Evolutionary conservation across 208 protist genomes (phyloP), one percentile per base, ranked within the genome.

Genomic region (Angomonas desouzai): DNA sequence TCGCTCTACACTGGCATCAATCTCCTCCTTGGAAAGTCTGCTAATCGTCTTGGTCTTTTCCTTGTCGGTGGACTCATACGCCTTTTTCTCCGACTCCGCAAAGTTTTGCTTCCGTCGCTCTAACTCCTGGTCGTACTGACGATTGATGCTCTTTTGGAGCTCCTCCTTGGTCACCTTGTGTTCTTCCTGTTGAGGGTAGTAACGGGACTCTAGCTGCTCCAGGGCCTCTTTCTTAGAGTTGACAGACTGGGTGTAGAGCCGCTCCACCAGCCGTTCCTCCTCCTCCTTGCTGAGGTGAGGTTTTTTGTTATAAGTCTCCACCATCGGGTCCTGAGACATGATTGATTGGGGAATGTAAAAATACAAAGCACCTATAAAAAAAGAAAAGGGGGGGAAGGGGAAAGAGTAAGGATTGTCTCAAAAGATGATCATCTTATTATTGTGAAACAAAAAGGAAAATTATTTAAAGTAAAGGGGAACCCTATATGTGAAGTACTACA

Each of bases 41-140:
- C 7, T 53, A 13, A 30, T 7, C 22, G 40, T 32, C 23, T 34
- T 65, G 16, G 47, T 68, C 32, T 51, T 32, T 1, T n/a, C 32
- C 40, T 38, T 60, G 3, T 29, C 30, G 29, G 27, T 45, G 32
- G 66, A 23, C 3, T 48, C 56, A 29, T 69, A 47, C 0, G 51
- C 63, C 29, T 48, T 61, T 18, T 59, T 62, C 34, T 91, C 73
- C 25, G 66, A 62, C 55, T 86, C 76, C 56, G 74, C 63, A 38
- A 63, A 68, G 0, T 79, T 74, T 62, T 76, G 61, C 48, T 49
- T 62, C 3, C 84, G 74, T 22, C 60, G 74, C 63, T 79, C 60
- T 79, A 96, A 87, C 69, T 93, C 86, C 11, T 73, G 62, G 53
- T 96, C 84, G 0, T 92, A 84, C 65, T 93, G 87, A 29, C 89